A percentile compares a stretch with the other conserved stretches of the same genome.
phyloP scores from a whole-genome alignment of 2,329 filamentous ascomycete genomes.

The Colletotrichum godetiae region DNA sequence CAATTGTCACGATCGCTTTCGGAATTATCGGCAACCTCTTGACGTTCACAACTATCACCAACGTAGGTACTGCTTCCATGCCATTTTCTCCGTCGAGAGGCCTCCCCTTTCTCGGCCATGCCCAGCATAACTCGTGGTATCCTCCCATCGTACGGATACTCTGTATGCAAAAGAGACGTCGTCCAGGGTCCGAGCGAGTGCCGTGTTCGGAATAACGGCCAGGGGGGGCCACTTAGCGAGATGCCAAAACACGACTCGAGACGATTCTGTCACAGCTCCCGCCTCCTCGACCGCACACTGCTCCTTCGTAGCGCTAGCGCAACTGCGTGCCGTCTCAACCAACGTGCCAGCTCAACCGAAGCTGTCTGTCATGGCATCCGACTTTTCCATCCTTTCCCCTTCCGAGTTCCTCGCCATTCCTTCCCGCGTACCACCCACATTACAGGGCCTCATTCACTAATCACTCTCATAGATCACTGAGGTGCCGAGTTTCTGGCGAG shows the following conservation, averaged over 20 bases:
- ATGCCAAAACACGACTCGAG: conserved; percentile 60
- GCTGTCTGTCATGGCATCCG: conserved; percentile 4
- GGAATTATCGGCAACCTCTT: background rate
- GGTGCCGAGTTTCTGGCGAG: background rate
- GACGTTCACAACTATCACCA: background rate
- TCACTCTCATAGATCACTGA: background rate
- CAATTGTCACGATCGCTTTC: background rate
- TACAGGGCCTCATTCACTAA: background rate
- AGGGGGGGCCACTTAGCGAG: conserved; percentile 35
- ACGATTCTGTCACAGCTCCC: conserved; percentile 59
- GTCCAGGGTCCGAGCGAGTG: conserved; percentile 20
- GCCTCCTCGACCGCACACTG: conserved; percentile 18
- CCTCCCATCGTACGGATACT: conserved; percentile 3
- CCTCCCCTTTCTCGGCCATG: conserved; percentile 3
- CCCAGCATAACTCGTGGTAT: background rate
- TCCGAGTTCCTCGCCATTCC: background rate
- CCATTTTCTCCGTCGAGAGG: background rate
- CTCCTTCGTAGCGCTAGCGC: conserved; percentile 2
- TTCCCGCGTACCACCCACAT: background rate
- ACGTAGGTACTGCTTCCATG: background rate
- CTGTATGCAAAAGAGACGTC: background rate
- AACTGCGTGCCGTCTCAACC: background rate
- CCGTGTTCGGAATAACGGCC: conserved; percentile 23
- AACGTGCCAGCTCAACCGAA: background rate
- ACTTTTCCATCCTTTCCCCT: conserved; percentile 1